Evolutionary conservation across 2,329 filamentous ascomycete species (phyloP), one percentile per base, ranked within the genome.

Genomic region (Colletotrichum australisinense): DNA sequence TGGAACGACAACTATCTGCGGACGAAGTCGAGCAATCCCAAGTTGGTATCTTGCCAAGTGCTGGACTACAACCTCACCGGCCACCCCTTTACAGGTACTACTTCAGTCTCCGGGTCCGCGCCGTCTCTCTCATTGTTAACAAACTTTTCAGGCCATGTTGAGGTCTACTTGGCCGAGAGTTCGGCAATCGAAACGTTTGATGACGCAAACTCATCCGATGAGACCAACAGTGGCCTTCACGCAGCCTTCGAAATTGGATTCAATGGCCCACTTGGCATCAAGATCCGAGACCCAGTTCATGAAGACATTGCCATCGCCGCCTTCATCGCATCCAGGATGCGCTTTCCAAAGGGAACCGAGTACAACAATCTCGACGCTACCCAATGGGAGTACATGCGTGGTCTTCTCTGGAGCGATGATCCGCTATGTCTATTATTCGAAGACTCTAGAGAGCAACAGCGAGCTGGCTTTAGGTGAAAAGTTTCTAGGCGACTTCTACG

Each of bases 371-470:
- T 57, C 55, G 26, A 57, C 12, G 55, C 55, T 1, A 11, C 16
- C 16, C 72, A 55, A 3, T 63, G 59, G 69, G 73, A 74, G 55
- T 74, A 67, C 52, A 49, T 71, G 32, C 73, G 73, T 19, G 73
- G 73, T 26, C 55, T 69, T 3, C 38, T 74, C 9, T 74, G 73
- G 73, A 74, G 67, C 26, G 73, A 74, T 26, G 73, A 74, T 32
- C 73, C 73, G 9, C 32, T 64, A 1, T 67, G 73, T 35, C 60
- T 65, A 6, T 49, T 74, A 19, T 74, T 74, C 56, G 30, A 69
- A 16, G 73, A 74, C 11, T 55, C 52, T 1, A 16, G 24, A 26
- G 49, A 28, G 42, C 55, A 7, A n/a, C 16, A 28, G 28, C 14
- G 35, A 63, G 19, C 42, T 49, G 8, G 24, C 8, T 4, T 6